Conservation (phyloP, 2,329 filamentous ascomycete species). For the Fonsecaea pugnacius region DNA sequence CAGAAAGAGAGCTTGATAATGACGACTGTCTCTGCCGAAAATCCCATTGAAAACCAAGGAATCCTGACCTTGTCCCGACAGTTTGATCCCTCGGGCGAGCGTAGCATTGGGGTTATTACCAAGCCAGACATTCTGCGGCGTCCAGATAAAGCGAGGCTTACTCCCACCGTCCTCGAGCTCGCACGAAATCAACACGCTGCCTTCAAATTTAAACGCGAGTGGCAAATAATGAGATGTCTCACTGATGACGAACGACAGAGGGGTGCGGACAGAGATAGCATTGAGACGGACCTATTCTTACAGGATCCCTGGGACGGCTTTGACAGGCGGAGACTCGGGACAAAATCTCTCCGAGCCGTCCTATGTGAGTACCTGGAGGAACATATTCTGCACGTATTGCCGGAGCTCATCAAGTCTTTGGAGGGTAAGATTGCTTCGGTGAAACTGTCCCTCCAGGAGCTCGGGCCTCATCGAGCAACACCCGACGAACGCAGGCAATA, state of each 20-base stretch:
- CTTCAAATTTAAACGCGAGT: conserved; percentile 42
- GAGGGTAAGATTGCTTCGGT: conserved; percentile 24
- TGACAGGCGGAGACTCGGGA: conserved; percentile 37
- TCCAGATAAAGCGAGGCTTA: conserved; percentile 35
- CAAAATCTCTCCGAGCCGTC: conserved; percentile 39
- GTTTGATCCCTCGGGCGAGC: conserved; percentile 42
- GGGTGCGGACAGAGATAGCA: conserved; percentile 20
- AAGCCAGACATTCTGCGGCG: conserved; percentile 48
- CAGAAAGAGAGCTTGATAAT: conserved; percentile 53
- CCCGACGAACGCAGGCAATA: conserved; percentile 31
- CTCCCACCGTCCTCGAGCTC: conserved; percentile 33
- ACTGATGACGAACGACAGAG: conserved; percentile 35
- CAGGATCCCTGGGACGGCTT: conserved; percentile 33
- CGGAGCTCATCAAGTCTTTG: conserved; percentile 30
- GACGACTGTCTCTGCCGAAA: conserved; percentile 50
- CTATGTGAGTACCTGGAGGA: conserved; percentile 41
- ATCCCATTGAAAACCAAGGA: conserved; percentile 48
- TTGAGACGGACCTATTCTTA: conserved; percentile 32
- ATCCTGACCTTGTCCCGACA: conserved; percentile 42
- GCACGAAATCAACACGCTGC: conserved; percentile 41
- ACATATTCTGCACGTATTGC: conserved; percentile 39
- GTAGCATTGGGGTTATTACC: conserved; percentile 53
- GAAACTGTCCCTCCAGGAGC: conserved; percentile 32
- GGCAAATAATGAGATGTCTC: conserved; percentile 47
- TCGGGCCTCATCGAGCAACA: conserved; percentile 39